Evolutionary conservation across 2,329 filamentous ascomycete genomes (phyloP).

Genomic region (Parastagonospora nodorum): DNA sequence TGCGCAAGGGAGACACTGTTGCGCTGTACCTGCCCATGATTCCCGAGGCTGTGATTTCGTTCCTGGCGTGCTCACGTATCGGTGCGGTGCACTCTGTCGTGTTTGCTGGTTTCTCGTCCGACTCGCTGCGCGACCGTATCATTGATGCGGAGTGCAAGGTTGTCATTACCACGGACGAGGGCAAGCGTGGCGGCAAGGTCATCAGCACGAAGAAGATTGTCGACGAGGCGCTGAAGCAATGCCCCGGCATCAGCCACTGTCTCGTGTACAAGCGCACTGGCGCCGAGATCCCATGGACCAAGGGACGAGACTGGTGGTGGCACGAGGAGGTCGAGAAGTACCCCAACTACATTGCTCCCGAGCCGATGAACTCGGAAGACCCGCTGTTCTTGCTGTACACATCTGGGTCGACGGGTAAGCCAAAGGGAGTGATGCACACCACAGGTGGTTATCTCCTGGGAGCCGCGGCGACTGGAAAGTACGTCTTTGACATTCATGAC

Average conservation of each 20-base stretch:
- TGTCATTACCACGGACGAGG: constrained; percentile 96
- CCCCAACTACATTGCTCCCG: constrained; percentile 88
- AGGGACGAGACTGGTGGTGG: constrained; percentile 94
- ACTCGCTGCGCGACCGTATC: constrained; percentile 94
- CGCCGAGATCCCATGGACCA: constrained; percentile 87
- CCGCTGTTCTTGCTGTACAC: constrained; percentile 98
- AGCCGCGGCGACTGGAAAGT: constrained; percentile 91
- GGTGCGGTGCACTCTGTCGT: constrained; percentile 97
- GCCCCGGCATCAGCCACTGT: constrained; percentile 82
- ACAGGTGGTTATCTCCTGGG: constrained; percentile 95
- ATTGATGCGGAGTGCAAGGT: constrained; percentile 89
- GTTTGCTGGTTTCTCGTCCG: constrained; percentile 96
- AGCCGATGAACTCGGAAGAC: constrained; percentile 90
- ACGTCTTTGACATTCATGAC: constrained; percentile 97
- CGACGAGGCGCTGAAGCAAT: constrained; percentile 95
- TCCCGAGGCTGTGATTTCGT: constrained; percentile 88
- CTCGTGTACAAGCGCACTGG: constrained; percentile 96
- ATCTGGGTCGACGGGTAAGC: constrained; percentile 96
- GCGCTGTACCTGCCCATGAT: constrained; percentile 99
- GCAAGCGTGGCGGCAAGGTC: constrained; percentile 94
- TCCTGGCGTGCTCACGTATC: constrained; percentile 89
- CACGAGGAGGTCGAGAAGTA: constrained; percentile 98
- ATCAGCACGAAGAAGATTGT: constrained; percentile 99
- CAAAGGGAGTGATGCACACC: constrained; percentile 98
- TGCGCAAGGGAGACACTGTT: constrained; percentile 95